Evolutionary conservation across 2,329 filamentous ascomycete genomes (phyloP).

Genomic region (Paramyrothecium roridum): DNA sequence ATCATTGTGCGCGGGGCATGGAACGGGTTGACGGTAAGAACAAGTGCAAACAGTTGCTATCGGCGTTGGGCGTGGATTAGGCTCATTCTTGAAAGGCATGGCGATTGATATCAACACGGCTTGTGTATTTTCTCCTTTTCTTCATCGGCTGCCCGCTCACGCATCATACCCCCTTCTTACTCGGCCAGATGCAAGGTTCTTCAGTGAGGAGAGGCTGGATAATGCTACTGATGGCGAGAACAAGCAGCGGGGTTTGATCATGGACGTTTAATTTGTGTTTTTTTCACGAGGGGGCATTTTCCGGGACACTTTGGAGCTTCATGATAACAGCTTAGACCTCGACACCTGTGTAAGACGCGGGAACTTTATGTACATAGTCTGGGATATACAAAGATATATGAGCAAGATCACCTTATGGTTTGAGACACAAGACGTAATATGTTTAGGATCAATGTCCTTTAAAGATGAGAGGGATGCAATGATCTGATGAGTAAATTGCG

Average conservation of each 20-base stretch:
- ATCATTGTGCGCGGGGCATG: background rate
- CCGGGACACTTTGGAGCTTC: background rate
- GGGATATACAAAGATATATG: background rate
- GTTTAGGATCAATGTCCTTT: too few species aligned
- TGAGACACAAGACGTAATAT: background rate
- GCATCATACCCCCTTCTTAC: background rate
- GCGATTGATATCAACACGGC: conserved; percentile 21
- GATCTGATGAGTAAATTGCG: too few species aligned
- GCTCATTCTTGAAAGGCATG: conserved; percentile 26
- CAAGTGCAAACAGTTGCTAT: conserved; percentile 9
- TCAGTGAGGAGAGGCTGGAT: too few species aligned
- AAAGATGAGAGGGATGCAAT: too few species aligned
- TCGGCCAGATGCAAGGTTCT: background rate
- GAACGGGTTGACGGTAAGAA: background rate
- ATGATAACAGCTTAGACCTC: background rate
- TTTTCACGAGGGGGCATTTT: too few species aligned
- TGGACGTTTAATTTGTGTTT: too few species aligned
- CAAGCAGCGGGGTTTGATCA: too few species aligned
- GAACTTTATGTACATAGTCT: background rate
- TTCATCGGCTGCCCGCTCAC: conserved; percentile 3
- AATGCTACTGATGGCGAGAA: too few species aligned
- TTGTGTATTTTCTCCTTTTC: conserved; percentile 6
- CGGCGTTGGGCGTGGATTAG: conserved; percentile 27
- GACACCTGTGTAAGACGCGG: background rate
- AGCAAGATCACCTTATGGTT: background rate